Evolutionary conservation across 805 yeast species (phyloP), one percentile per base, ranked within the genome.

Genomic region (Yamadazyma nakazawae): DNA sequence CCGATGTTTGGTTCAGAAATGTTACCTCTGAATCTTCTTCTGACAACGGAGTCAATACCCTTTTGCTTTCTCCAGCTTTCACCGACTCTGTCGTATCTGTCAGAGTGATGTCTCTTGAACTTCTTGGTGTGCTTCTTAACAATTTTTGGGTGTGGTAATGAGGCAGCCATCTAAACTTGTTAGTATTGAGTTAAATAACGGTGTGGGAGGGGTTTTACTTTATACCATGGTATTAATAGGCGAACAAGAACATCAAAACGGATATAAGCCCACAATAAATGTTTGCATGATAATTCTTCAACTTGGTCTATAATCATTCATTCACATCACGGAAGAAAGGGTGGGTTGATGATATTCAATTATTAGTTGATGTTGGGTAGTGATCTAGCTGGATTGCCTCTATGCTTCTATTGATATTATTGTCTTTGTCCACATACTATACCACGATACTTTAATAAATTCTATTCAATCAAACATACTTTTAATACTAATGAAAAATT

Each of bases 51-150:
- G 84, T 94, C 99, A 75, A 94, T 94, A 94, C 99, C 99, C 88
- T 94, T 94, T 81, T 95, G 99, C 82, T 94, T 92, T 89, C 99
- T 94, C 99, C 99, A 95, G 85, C 84, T 85, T 80, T 89, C 97
- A 70, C 88, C 80, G 65, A 94, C 97, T 81, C 99, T 91, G 84
- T 84, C 85, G 81, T 90, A 92, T 81, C 97, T 89, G 86, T 94
- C 99, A 77, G 97, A 90, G 84, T 94, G 99, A 78, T 92, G 98
- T 83, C 99, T 90, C 92, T 91, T 95, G 88, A 94, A 94, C 85
- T 86, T 87, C 84, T 89, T 89, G 72, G 90, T 74, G 89, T 91
- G 94, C 90, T 94, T 94, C 92, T 94, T 95, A 77, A 92, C 97
- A 80, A 94, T 94, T 92, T 89, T 91, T 80, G 98, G 97, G 84